These are phyloP conservation scores for Exophiala alcalophila DNA, from an alignment of 2,329 filamentous ascomycete genomes.

Conservation along the genomic window DNA sequence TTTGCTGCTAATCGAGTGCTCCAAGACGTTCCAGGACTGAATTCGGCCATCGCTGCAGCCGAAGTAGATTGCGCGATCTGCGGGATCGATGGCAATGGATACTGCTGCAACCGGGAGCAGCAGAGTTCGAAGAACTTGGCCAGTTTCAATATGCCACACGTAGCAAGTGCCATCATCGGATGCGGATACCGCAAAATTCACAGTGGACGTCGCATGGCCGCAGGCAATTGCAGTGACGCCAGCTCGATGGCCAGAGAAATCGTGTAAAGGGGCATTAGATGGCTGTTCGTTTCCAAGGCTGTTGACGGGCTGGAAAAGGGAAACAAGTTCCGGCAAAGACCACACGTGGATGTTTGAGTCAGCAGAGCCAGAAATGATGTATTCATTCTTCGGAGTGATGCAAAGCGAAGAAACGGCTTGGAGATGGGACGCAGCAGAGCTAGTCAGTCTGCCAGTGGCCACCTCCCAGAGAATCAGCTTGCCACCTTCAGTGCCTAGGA, in stretches of 20 bases:
- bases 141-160: slow-evolving; percentile 86
- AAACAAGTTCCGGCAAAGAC: slow-evolving; percentile 73
- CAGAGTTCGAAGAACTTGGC: slow-evolving; percentile 73
- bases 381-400: slow-evolving; percentile 60
- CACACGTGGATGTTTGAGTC: slow-evolving; percentile 93
- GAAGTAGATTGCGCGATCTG: slow-evolving; percentile 76
- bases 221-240: slow-evolving; percentile 49
- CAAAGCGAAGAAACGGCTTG: slow-evolving; percentile 68
- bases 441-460: slow-evolving; percentile 46
- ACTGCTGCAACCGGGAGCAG: slow-evolving; percentile 72
- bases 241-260: slow-evolving; percentile 67
- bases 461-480: slow-evolving; percentile 93
- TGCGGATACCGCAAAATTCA: slow-evolving; percentile 79
- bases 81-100: slow-evolving; percentile 74
- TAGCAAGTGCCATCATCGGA: slow-evolving; percentile 85
- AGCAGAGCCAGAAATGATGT: slow-evolving; percentile 46
- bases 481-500: slow-evolving; percentile 80
- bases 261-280: slow-evolving; percentile 66
- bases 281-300: slow-evolving; percentile 43
- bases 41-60: slow-evolving; percentile 77
- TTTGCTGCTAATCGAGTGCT: slow-evolving; percentile 2
- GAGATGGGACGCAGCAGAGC: slow-evolving; percentile 43
- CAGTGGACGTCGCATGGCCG: slow-evolving; percentile 67
- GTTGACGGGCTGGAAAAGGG: slow-evolving; percentile 51
- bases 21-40: slow-evolving; percentile 73